Base-by-base conservation (phyloP, 306 rosid species). In the Notholithocarpus densiflorus region DNA sequence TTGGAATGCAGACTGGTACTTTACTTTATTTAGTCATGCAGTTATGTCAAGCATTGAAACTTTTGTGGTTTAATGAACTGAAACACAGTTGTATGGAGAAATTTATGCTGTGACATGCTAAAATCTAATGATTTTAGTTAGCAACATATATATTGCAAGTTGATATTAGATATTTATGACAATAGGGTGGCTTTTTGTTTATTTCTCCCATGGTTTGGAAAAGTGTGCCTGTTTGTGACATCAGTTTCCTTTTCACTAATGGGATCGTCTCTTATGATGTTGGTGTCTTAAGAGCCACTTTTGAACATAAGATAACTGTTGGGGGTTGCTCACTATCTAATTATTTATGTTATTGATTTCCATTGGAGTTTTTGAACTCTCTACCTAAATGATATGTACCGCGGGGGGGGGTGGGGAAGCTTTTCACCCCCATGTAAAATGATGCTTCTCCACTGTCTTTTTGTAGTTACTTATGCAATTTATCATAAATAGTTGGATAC, bases 71-170 rank as follows among this genome's bases (percentile, higher is more conserved):
- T 19, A 19, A 68, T 18, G 37, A 3, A 34, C 17, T 32, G 26
- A 18, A 19, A 68, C 8, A 4, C 17, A 32, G 27, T 27, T 64
- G 40, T 34, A 18, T 68, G 51, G 20, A 56, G 73, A 84, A 66
- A 8, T 65, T 68, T 60, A 26, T 75, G 10, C 37, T 70, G 5
- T 24, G 17, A 57, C 70, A 59, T 68, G 65, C 57, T 29, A 29
- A 53, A 70, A 81, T 73, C 71, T 64, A 32, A 43, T 18, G 68
- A 61, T 74, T 43, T 15, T 43, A 68, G 14, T 66, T 26, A 13
- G 23, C 31, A 29, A 53, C 34, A 5, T 17, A 64, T 59, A 10
- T n/a, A 15, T 21, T 64, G 64, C 77, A 70, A 21, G 72, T 68
- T 19, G 72, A 19, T n/a, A 43, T 45, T 21, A 65, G 37, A 76